A percentile compares a stretch with the other conserved stretches of the same genome.
Evolutionary conservation across 225 moss, liverwort and hornwort genomes (phyloP).

Genomic region (Anthoceros angustus): DNA sequence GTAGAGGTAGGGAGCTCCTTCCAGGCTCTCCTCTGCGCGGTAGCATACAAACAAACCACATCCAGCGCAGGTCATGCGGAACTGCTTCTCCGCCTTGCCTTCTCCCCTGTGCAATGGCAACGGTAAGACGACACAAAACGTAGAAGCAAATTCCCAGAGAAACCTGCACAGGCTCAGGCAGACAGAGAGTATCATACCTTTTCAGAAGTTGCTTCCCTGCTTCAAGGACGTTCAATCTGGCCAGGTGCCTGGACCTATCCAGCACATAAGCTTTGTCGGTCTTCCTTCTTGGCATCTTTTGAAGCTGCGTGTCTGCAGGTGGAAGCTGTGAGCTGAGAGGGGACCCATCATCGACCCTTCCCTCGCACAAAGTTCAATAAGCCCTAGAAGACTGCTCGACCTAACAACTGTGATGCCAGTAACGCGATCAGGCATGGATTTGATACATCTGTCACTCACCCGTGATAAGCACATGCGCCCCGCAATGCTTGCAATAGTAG

Average conservation of each 20-base stretch:
- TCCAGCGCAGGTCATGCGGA: conserved; percentile 92
- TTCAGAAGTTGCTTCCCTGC: conserved; percentile 64
- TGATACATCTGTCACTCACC: conserved; percentile 16
- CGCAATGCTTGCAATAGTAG: conserved; percentile 75
- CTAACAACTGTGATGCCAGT: no score
- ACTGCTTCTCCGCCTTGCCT: conserved; percentile 93
- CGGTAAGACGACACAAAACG: background rate
- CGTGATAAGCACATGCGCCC: conserved; percentile 79
- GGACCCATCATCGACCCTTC: background rate
- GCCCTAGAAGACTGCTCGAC: background rate
- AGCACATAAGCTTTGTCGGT: conserved; percentile 59
- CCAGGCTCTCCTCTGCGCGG: conserved; percentile 71
- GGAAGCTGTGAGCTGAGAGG: background rate
- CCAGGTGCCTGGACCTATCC: conserved; percentile 57
- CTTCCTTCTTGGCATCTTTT: conserved; percentile 77
- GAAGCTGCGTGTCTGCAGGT: conserved; percentile 56
- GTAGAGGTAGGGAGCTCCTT: conserved; percentile 63
- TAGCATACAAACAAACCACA: conserved; percentile 95
- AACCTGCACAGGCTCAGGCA: background rate
- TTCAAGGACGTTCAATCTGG: conserved; percentile 62
- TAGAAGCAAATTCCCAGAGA: background rate
- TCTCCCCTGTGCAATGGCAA: conserved; percentile 50
- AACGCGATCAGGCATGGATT: conserved; percentile 5
- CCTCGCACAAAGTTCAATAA: background rate
- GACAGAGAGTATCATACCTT: conserved; percentile 18